These are phyloP conservation scores for Globisporangium lucens DNA, from an alignment of 352 stramenopile species.

Conservation along the genomic window DNA sequence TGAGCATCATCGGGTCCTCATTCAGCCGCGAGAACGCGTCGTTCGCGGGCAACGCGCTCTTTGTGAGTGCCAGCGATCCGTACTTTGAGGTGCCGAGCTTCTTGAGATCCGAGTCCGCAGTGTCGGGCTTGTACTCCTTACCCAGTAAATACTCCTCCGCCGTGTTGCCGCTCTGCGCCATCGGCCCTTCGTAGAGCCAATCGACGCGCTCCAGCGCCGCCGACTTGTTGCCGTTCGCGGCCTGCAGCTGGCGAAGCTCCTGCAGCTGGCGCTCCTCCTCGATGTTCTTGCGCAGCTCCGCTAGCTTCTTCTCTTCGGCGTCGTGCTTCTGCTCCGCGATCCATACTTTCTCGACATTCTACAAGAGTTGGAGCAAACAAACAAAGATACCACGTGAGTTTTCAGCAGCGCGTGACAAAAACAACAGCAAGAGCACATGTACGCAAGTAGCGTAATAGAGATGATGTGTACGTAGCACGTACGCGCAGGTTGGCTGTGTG, in stretches of 20 bases:
- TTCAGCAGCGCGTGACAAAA: no score
- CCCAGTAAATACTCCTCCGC: slow-evolving; percentile 93
- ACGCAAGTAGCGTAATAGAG: neutral
- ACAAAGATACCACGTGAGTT: neutral
- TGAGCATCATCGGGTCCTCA: slow-evolving; percentile 97
- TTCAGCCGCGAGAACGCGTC: slow-evolving; percentile 92
- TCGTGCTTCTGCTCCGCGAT: slow-evolving; percentile 94
- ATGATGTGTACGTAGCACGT: slow-evolving; percentile 18
- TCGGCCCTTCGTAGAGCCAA: slow-evolving; percentile 97
- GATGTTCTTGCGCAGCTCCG: slow-evolving; percentile 95
- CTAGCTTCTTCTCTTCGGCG: slow-evolving; percentile 91
- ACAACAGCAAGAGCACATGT: neutral
- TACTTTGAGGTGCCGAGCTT: slow-evolving; percentile 60
- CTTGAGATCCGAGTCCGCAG: slow-evolving; percentile 42
- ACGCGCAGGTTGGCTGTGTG: slow-evolving; percentile 94
- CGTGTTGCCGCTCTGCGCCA: slow-evolving; percentile 58
- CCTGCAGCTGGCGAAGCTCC: slow-evolving; percentile 92
- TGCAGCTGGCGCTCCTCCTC: slow-evolving; percentile 95
- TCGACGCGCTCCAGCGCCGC: slow-evolving; percentile 85
- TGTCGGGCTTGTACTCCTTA: slow-evolving; percentile 78
- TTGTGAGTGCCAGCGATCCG: slow-evolving; percentile 56
- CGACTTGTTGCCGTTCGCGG: slow-evolving; percentile 75
- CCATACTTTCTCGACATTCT: slow-evolving; percentile 98
- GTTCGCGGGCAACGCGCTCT: slow-evolving; percentile 65
- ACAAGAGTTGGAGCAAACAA: slow-evolving; percentile 9